A percentile compares a stretch with the other conserved stretches of the same genome.
These are phyloP conservation scores for Penicillium diatomitis DNA, from an alignment of 495 filamentous ascomycete species.

Conservation along the genomic window DNA sequence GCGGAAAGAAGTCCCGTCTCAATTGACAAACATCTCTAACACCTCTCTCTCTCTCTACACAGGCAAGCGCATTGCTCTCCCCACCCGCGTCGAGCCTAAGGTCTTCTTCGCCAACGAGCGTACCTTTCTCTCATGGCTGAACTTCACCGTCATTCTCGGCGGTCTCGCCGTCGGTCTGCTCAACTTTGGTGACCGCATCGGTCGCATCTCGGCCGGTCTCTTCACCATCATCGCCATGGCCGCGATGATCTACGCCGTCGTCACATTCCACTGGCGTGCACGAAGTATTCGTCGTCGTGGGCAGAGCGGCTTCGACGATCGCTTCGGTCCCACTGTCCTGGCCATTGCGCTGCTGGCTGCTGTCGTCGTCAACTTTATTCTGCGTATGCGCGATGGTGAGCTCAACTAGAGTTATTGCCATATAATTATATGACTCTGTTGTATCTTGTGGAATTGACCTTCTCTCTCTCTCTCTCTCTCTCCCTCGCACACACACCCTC, in stretches of 20 bases:
- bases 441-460: neutral
- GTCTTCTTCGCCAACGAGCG: conserved; percentile 99
- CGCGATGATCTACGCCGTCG: conserved; percentile 88
- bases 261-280: conserved; percentile 95
- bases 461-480: neutral
- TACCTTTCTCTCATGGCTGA: conserved; percentile 98
- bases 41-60: neutral
- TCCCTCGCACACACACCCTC: too few relatives aligned
- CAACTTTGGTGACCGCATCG: conserved; percentile 92
- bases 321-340: conserved; percentile 83
- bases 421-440: neutral
- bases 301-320: conserved; percentile 92
- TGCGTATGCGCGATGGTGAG: conserved; percentile 57
- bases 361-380: conserved; percentile 87
- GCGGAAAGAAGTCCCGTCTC: too few relatives aligned
- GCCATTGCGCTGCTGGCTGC: conserved; percentile 76
- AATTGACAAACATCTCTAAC: neutral
- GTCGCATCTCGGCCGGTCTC: conserved; percentile 81
- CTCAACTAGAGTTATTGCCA: conserved; percentile 3
- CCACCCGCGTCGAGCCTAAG: conserved; percentile 96
- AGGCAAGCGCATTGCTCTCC: conserved; percentile 98
- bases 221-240: conserved; percentile 95
- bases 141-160: conserved; percentile 96
- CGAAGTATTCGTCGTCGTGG: conserved; percentile 85
- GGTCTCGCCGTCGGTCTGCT: conserved; percentile 91